Conservation (phyloP, 176 grass and related monocot genomes). For the Neostapfia colusana region DNA sequence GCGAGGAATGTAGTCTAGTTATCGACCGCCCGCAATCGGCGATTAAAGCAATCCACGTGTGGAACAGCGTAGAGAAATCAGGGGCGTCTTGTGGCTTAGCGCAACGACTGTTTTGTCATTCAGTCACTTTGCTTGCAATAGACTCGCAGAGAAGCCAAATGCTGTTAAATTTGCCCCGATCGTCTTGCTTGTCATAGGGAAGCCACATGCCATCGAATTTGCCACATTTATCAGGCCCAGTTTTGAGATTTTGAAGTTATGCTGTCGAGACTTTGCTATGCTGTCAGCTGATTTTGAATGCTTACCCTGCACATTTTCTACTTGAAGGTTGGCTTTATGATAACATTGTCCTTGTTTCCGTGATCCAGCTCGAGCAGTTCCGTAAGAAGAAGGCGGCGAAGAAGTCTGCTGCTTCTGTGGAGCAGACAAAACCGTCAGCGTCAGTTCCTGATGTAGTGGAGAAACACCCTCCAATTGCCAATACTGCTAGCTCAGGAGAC, state of each 20-base stretch:
- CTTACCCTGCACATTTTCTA: neutral
- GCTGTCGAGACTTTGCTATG: neutral
- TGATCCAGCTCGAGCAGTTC: conserved; percentile 88
- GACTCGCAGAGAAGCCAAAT: conserved; percentile 20
- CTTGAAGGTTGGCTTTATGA: neutral
- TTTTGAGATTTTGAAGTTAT: conserved; percentile 1
- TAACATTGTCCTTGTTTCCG: conserved; percentile 34
- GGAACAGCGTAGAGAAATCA: neutral
- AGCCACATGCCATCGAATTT: conserved; percentile 22
- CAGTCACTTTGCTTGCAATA: neutral
- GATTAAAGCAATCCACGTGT: neutral
- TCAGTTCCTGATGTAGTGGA: conserved; percentile 39
- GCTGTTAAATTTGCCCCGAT: neutral
- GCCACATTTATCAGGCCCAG: neutral
- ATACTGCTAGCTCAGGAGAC: conserved; percentile 22
- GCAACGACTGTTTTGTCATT: neutral
- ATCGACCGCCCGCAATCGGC: neutral
- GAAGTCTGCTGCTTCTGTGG: conserved; percentile 41
- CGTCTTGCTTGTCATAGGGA: neutral
- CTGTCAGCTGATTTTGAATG: neutral
- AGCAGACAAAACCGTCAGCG: conserved; percentile 31
- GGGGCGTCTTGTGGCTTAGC: neutral
- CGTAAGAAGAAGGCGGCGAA: conserved; percentile 80
- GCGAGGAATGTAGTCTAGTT: neutral
- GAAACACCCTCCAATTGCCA: conserved; percentile 42